These are phyloP conservation scores for Paecilomyces dactylethromorphus DNA, from an alignment of 2,329 filamentous ascomycete species.

Conservation along the genomic window DNA sequence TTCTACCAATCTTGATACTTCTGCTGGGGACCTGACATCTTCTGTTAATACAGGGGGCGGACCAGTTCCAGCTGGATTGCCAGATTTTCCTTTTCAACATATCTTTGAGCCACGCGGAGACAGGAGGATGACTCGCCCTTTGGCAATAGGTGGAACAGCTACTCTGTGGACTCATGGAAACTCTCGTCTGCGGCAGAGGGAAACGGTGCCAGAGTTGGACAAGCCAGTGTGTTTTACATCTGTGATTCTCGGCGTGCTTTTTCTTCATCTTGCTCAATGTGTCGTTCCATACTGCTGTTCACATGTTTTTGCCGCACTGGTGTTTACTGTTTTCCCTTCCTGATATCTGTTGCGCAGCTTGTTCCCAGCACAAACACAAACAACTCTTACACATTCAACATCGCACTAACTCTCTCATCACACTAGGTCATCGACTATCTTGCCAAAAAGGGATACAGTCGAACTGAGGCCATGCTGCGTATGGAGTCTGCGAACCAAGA, in stretches of 20 bases:
- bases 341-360: slow-evolving; percentile 3
- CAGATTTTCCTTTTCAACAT: not conserved
- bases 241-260: not conserved
- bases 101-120: not conserved
- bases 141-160: not conserved
- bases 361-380: not conserved
- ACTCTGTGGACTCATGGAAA: not conserved
- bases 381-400: not conserved
- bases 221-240: not conserved
- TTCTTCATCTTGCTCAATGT: slow-evolving; percentile 43
- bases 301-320: not conserved
- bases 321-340: not conserved
- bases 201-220: not conserved
- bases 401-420: not conserved
- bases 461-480: slow-evolving; percentile 86
- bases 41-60: not conserved
- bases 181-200: not conserved
- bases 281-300: slow-evolving; percentile 1
- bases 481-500: slow-evolving; percentile 83
- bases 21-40: not conserved
- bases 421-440: slow-evolving; percentile 83
- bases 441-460: slow-evolving; percentile 87
- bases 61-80: not conserved
- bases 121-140: not conserved
- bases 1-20: not conserved